These are phyloP conservation scores for Dryadomyces quercus-mongolicae DNA, from an alignment of 2,329 filamentous ascomycete genomes.

Conservation along the genomic window DNA sequence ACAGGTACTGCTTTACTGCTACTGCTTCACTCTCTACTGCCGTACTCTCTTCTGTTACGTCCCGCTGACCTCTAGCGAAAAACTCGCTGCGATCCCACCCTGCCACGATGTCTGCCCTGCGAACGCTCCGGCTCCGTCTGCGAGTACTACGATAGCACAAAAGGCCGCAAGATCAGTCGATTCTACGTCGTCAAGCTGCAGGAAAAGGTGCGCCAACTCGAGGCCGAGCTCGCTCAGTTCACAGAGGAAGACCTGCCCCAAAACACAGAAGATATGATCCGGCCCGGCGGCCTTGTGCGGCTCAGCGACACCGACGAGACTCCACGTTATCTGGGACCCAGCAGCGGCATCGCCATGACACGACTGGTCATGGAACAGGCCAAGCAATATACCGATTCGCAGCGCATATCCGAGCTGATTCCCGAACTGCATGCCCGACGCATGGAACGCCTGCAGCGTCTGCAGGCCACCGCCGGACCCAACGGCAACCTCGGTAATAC, in stretches of 20 bases:
- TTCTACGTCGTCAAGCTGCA: constrained; percentile 89
- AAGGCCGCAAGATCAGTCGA: constrained; percentile 74
- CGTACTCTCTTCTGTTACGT: neutral
- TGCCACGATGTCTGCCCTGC: constrained; percentile 86
- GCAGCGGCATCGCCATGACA: constrained; percentile 91
- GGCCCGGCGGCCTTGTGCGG: constrained; percentile 73
- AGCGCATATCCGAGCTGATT: constrained; percentile 85
- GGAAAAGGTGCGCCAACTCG: constrained; percentile 69
- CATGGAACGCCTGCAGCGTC: constrained; percentile 43
- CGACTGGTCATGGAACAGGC: constrained; percentile 92
- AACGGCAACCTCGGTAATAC: constrained; percentile 31
- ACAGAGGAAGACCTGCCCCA: constrained; percentile 65
- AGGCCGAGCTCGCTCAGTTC: constrained; percentile 67
- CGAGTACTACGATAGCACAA: constrained; percentile 89
- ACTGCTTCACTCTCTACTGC: no score
- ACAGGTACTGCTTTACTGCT: constrained; percentile 43
- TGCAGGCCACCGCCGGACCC: constrained; percentile 39
- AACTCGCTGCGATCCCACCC: constrained; percentile 85
- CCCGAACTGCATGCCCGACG: constrained; percentile 56
- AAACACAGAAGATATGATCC: constrained; percentile 73
- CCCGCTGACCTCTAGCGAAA: constrained; percentile 60
- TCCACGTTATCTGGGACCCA: constrained; percentile 80
- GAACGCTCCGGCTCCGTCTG: constrained; percentile 83
- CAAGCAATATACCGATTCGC: constrained; percentile 82
- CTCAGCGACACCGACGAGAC: constrained; percentile 77